Base-by-base conservation (phyloP, 768 basidiomycete species). In the Lactifluus pinguis region DNA sequence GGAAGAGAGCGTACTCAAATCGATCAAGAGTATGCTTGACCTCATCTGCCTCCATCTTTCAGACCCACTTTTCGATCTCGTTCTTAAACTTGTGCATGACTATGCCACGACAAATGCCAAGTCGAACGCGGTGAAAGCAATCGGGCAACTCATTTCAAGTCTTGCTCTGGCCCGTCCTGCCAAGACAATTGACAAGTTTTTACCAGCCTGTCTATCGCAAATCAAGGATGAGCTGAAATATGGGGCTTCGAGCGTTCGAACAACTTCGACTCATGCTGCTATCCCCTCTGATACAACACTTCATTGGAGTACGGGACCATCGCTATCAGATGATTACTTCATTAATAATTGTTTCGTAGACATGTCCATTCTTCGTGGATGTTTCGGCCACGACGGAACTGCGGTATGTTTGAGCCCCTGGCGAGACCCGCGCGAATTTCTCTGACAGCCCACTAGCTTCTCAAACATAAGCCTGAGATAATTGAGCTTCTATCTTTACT, bases 81-180 rank as follows among this genome's bases (percentile, higher is more conserved):
- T 91, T 13, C 76, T 98, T 65, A 87, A 88, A 65, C 77, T 95
- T 49, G 85, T 94, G 45, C 87, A 79, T 67, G 85, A 94, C 55
- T 95, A 97, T 69, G 88, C 85, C 0, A 90, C 87, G n/a, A 84
- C 88, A 2, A 93, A 92, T 65, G 87, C 87, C 3, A 90, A 92
- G 68, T 85, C 91, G 45, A 98, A 97, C 71, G 83, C 91, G n/a
- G 90, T 95, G 53, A 80, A 86, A 61, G 89, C 92, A 3, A 89
- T 97, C 65, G 91, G 92, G 1, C 90, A 94, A 64, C 81, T 98
- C 11, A 81, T 98, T 41, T 83, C 86, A 17, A 90, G 89, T 65
- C 79, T 98, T 32, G 88, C 93, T 2, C 82, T 89, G 42, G 86
- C 87, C 13, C 79, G 83, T 59, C 87, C 94, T 13, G 78, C 80